phyloP scores from a whole-genome alignment of 768 basidiomycete genomes.

The Serendipita sp. region DNA sequence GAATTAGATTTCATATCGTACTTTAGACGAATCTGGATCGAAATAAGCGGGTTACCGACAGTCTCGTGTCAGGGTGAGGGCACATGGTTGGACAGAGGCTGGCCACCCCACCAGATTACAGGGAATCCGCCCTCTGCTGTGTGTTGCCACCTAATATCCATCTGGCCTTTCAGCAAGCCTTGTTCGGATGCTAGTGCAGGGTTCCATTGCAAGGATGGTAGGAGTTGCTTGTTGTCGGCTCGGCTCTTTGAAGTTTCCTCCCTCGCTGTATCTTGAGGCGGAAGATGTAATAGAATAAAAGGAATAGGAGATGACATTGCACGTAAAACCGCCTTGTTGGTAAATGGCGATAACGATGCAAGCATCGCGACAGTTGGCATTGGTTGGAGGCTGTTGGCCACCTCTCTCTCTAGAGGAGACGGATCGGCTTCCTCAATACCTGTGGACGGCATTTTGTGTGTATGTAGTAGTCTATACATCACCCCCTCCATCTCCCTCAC shows the following conservation, averaged over 20 bases:
- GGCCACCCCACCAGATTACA: slow-evolving; percentile 28
- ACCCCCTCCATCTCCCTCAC: slow-evolving; percentile 91
- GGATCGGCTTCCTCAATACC: not conserved
- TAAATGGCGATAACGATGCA: slow-evolving; percentile 68
- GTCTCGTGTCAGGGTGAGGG: slow-evolving; percentile 7
- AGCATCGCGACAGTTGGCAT: slow-evolving; percentile 49
- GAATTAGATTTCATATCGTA: too few species aligned
- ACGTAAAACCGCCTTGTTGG: slow-evolving; percentile 46
- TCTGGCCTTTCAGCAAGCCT: slow-evolving; percentile 40
- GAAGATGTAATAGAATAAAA: slow-evolving; percentile 63
- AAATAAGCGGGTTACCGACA: too few species aligned
- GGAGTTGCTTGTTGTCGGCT: slow-evolving; percentile 11
- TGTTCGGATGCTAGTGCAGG: slow-evolving; percentile 37
- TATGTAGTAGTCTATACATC: slow-evolving; percentile 30
- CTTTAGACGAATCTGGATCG: too few species aligned
- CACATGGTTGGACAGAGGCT: slow-evolving; percentile 14
- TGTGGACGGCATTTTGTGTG: not conserved
- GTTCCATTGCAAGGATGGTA: slow-evolving; percentile 52
- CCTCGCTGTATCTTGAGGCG: slow-evolving; percentile 20
- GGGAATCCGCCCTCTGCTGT: slow-evolving; percentile 19
- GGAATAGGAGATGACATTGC: slow-evolving; percentile 64
- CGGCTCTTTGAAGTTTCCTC: slow-evolving; percentile 7
- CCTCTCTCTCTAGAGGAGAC: slow-evolving; percentile 2
- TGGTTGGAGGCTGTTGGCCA: slow-evolving; percentile 8
- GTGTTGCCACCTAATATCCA: slow-evolving; percentile 57